phyloP scores from a whole-genome alignment of 2,329 filamentous ascomycete species.

The Scorias spongiosa region DNA sequence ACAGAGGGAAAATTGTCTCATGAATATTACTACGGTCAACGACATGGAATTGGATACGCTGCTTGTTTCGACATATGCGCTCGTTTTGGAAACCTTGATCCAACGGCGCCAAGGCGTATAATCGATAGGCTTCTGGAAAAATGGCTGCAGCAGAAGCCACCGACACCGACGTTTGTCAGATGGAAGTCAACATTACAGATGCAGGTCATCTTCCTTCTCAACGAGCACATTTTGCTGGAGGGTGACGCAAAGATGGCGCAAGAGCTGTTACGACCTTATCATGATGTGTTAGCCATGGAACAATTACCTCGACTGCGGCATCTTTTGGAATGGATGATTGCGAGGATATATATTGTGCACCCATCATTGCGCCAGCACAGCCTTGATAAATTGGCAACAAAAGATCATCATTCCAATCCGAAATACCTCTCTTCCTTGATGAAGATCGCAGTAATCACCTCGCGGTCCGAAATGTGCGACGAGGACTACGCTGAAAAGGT shows the following conservation, averaged over 20 bases:
- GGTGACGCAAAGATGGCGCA: constrained; percentile 10
- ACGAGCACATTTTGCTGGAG: constrained; percentile 20
- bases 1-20: constrained; percentile 17
- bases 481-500: constrained; percentile 25
- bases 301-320: constrained; percentile 33
- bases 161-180: constrained; percentile 28
- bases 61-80: constrained; percentile 30
- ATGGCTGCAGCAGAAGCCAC: constrained; percentile 28
- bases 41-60: constrained; percentile 29
- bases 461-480: constrained; percentile 21
- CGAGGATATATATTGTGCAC: constrained; percentile 25
- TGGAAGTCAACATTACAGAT: constrained; percentile 36
- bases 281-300: constrained; percentile 28
- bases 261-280: constrained; percentile 22
- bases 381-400: constrained; percentile 21
- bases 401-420: constrained; percentile 32
- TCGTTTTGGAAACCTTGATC: constrained; percentile 20
- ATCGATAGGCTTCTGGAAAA: constrained; percentile 24
- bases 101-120: constrained; percentile 13
- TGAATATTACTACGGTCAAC: constrained; percentile 28
- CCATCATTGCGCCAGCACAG: constrained; percentile 19
- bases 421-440: constrained; percentile 33
- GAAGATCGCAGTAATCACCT: constrained; percentile 30
- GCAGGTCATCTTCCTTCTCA: constrained; percentile 29
- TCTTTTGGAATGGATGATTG: constrained; percentile 33